These are phyloP conservation scores for Colletotrichum noveboracense DNA, from an alignment of 2,329 filamentous ascomycete species.

Conservation along the genomic window DNA sequence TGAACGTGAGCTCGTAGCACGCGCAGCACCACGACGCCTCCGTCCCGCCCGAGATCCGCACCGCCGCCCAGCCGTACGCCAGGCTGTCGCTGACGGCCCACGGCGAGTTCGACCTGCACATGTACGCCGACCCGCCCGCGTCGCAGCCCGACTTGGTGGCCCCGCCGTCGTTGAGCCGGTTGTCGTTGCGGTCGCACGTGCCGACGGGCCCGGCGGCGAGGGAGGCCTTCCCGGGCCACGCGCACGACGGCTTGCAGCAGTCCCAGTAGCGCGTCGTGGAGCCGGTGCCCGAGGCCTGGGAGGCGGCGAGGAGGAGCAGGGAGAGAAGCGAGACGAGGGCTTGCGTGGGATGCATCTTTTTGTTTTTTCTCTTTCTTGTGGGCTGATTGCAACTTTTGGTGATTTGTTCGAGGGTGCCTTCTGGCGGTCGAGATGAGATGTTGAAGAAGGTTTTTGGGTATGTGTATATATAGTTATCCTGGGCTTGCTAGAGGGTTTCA, in stretches of 20 bases:
- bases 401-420: not conserved
- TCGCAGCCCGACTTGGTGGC: slow-evolving; percentile 37
- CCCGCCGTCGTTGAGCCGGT: slow-evolving; percentile 46
- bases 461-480: not conserved
- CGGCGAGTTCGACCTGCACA: slow-evolving; percentile 57
- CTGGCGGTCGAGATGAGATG: not conserved
- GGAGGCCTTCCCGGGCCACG: slow-evolving; percentile 52
- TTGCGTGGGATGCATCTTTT: not conserved
- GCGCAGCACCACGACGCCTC: slow-evolving; percentile 55
- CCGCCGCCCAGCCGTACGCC: slow-evolving; percentile 61
- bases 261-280: slow-evolving; percentile 49
- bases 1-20: slow-evolving; percentile 67
- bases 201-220: slow-evolving; percentile 43
- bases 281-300: slow-evolving; percentile 31
- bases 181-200: slow-evolving; percentile 54
- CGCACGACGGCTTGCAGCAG: slow-evolving; percentile 66
- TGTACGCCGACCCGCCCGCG: slow-evolving; percentile 54
- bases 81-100: slow-evolving; percentile 55
- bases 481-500: not conserved
- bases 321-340: slow-evolving; percentile 24
- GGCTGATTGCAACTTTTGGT: no score
- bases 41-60: slow-evolving; percentile 47
- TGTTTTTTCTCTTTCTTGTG: no score
- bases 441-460: not conserved
- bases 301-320: slow-evolving; percentile 20